Conservation (phyloP, 2,329 filamentous ascomycete genomes). For the Verticillium albo-atrum region DNA sequence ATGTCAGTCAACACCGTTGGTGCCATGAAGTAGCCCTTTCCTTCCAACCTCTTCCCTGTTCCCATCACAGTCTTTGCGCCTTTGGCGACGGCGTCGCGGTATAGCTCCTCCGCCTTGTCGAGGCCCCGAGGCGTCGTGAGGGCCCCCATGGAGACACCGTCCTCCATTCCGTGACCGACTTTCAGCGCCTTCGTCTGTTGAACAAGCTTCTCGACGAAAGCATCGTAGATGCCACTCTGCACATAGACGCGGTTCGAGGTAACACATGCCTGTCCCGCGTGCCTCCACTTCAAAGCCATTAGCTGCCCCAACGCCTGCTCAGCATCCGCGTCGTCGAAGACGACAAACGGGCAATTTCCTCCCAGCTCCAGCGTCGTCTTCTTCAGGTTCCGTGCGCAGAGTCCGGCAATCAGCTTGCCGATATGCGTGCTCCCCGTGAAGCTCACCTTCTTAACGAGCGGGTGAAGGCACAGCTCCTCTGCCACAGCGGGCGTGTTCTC, state of each 20-base stretch:
- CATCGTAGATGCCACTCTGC: slow-evolving; percentile 48
- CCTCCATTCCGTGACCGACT: slow-evolving; percentile 56
- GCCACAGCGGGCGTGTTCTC: slow-evolving; percentile 38
- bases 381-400: slow-evolving; percentile 62
- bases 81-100: slow-evolving; percentile 58
- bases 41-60: slow-evolving; percentile 43
- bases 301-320: slow-evolving; percentile 54
- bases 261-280: slow-evolving; percentile 40
- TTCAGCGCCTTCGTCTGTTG: slow-evolving; percentile 48
- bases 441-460: slow-evolving; percentile 57
- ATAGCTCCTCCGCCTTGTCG: slow-evolving; percentile 54
- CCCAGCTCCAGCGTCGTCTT: slow-evolving; percentile 66
- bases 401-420: slow-evolving; percentile 61
- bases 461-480: slow-evolving; percentile 41
- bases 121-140: slow-evolving; percentile 51
- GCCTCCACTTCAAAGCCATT: slow-evolving; percentile 33
- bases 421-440: slow-evolving; percentile 73
- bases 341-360: slow-evolving; percentile 63
- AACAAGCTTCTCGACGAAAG: slow-evolving; percentile 51
- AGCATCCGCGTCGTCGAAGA: slow-evolving; percentile 65
- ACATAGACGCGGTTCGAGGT: slow-evolving; percentile 40
- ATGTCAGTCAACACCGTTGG: slow-evolving; percentile 68
- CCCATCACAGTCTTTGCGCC: slow-evolving; percentile 63
- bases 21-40: slow-evolving; percentile 64
- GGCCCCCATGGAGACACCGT: slow-evolving; percentile 55